phyloP scores from a whole-genome alignment of 1,284 basidiomycete genomes.

The Mycena sp. region DNA sequence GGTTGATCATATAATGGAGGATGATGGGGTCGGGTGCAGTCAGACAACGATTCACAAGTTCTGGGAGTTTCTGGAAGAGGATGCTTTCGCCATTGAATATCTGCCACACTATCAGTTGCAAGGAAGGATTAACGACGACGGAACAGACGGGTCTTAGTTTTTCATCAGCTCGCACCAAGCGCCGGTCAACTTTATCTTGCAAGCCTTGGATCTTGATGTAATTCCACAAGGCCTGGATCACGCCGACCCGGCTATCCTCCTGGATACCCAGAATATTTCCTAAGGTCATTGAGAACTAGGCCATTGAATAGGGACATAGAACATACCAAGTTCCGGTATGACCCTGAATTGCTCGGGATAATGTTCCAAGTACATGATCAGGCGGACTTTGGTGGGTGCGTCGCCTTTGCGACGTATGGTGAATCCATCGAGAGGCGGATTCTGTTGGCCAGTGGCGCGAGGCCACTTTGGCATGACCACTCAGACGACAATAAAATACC shows the following conservation, averaged over 20 bases:
- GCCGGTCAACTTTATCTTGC: conserved; percentile 91
- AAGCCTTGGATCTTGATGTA: conserved; percentile 90
- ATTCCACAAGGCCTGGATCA: conserved; percentile 90
- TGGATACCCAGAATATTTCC: conserved; percentile 81
- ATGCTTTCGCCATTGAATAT: conserved; percentile 74
- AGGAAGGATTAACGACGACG: neutral
- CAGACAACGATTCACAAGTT: conserved; percentile 86
- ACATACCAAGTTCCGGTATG: conserved; percentile 76
- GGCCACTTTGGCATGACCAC: conserved; percentile 66
- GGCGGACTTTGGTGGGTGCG: conserved; percentile 77
- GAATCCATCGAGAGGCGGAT: conserved; percentile 86
- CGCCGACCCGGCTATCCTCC: conserved; percentile 86
- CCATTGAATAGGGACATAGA: neutral
- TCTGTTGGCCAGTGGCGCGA: conserved; percentile 61
- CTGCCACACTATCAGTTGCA: conserved; percentile 47
- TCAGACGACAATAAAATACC: neutral
- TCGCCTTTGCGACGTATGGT: conserved; percentile 89
- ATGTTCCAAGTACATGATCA: conserved; percentile 87
- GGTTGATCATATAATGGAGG: conserved; percentile 82
- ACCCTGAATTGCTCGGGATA: conserved; percentile 90
- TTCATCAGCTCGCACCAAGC: conserved; percentile 82
- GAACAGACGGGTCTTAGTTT: conserved; percentile 68
- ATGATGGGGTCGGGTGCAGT: conserved; percentile 85
- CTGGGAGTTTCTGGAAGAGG: conserved; percentile 86
- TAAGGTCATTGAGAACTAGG: conserved; percentile 26